Base-by-base conservation (phyloP, 1,284 basidiomycete species). In the Apiotrichum akiyoshidainum region DNA sequence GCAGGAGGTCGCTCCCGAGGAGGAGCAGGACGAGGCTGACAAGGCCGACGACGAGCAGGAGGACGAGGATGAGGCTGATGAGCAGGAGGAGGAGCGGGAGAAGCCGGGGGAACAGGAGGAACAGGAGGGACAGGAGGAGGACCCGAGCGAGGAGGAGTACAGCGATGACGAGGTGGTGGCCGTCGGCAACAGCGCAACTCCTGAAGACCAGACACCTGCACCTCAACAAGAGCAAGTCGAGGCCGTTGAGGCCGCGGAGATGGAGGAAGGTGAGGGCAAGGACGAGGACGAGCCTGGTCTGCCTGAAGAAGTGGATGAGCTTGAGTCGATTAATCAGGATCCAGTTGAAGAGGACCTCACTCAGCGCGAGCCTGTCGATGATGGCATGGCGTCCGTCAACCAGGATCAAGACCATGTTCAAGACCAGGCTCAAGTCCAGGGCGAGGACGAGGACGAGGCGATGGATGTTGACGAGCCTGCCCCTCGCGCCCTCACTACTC, bases 381-480 rank as follows among this genome's bases (percentile, higher is more conserved):
- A 46, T 13, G 31, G 12, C 0, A 7, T 44, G 8, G 42, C 19
- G 19, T 44, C 42, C 10, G 42, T 19, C 42, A 44, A n/a, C 17
- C 40, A 31, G 26, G 26, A 31, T 31, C 26, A 31, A 31, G 26
- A 31, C 26, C 26, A 31, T 3, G 26, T 7, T 31, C 26, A 31
- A 31, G 26, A 31, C 26, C 26, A 31, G 26, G 26, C 26, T 31
- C 26, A 31, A 31, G 26, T 4, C 26, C 26, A 31, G 26, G 26
- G 7, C 5, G 37, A 16, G 8, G 17, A 8, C 16, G n/a, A 22
- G 21, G 22, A 42, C 46, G 55, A 54, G n/a, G 26, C 47, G 0
- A 60, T 56, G 59, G 59, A 56, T n/a, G 59, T 56, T 5, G 59
- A 56, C 34, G 50, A 48, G 46, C 21, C 51, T 10, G n/a, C 16